These are phyloP conservation scores for bread wheat (Triticum aestivum) DNA, from an alignment of 176 grass and related monocot species.

Conservation along the genomic window IWGSC_CS_RefSeq_v2.1 NC_057807.1:524293488-524293987, in stretches of 20 bases:
- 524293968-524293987: constrained; percentile 71
- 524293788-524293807: constrained; percentile 60
- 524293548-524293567: constrained; percentile 54
- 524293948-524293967: constrained; percentile 71
- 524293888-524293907: constrained; percentile 52
- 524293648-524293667: constrained; percentile 45
- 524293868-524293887: constrained; percentile 13
- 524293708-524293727: constrained; percentile 43
- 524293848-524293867: constrained; percentile 45
- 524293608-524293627: constrained; percentile 61
- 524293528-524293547: constrained; percentile 64
- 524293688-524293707: constrained; percentile 70
- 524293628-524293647: constrained; percentile 70
- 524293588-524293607: constrained; percentile 48
- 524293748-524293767: constrained; percentile 82
- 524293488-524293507: constrained; percentile 88
- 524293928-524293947: constrained; percentile 76
- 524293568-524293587: constrained; percentile 88
- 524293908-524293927: constrained; percentile 86
- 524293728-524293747: constrained; percentile 60
- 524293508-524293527: constrained; percentile 63
- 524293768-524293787: constrained; percentile 74
- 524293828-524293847: constrained; percentile 64
- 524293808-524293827: constrained; percentile 72
- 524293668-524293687: constrained; percentile 62